Evolutionary conservation across 805 yeast species (phyloP).

Genomic region (Pichia kluyveri): DNA sequence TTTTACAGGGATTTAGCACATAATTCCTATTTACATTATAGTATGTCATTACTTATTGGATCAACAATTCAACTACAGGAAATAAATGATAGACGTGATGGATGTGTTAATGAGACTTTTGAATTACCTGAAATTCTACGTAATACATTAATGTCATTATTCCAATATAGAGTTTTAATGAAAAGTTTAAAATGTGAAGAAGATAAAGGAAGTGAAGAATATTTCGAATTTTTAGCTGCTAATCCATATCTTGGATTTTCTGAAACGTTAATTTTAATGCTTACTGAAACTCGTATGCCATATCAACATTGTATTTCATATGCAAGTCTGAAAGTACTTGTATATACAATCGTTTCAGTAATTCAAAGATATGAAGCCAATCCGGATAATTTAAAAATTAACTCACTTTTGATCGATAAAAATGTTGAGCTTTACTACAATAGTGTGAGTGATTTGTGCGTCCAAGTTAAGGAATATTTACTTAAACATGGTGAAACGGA

Average conservation of each 20-base stretch:
- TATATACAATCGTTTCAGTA: slow-evolving; percentile 15
- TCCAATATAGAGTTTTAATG: slow-evolving; percentile 31
- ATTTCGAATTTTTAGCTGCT: slow-evolving; percentile 22
- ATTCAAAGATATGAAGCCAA: slow-evolving; percentile 12
- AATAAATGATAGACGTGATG: slow-evolving; percentile 47
- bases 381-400: slow-evolving; percentile 14
- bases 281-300: slow-evolving; percentile 38
- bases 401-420: slow-evolving; percentile 11
- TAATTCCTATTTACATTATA: slow-evolving; percentile 11
- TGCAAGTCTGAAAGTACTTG: slow-evolving; percentile 16
- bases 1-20: not conserved
- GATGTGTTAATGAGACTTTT: slow-evolving; percentile 9
- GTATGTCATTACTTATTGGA: slow-evolving; percentile 27
- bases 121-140: slow-evolving; percentile 14
- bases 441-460: too few species aligned
- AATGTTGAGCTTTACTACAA: too few species aligned
- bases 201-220: slow-evolving; percentile 2
- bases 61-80: slow-evolving; percentile 51
- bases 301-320: slow-evolving; percentile 26
- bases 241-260: slow-evolving; percentile 27
- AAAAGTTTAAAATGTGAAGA: slow-evolving; percentile 4
- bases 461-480: too few species aligned
- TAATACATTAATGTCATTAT: slow-evolving; percentile 31
- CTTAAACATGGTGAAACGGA: too few species aligned
- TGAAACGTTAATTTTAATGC: slow-evolving; percentile 31